Evolutionary conservation across 2,329 filamentous ascomycete genomes (phyloP).

Genomic region (Metarhizium album): DNA sequence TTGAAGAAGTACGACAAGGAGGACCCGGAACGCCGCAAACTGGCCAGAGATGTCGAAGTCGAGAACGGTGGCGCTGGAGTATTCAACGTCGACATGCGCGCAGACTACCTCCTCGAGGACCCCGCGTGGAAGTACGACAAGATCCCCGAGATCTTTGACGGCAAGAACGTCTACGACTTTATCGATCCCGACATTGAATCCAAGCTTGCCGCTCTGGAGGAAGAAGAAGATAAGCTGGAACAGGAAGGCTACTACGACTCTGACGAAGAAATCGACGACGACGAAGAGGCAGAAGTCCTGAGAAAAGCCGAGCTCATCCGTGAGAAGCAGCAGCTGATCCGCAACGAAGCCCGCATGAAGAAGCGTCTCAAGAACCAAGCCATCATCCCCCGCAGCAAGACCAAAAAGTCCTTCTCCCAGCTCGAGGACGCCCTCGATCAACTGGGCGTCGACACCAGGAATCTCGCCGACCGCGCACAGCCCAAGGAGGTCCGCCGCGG

Average conservation of each 20-base stretch:
- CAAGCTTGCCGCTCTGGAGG: constrained; percentile 84
- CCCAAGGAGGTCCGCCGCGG: constrained; percentile 55
- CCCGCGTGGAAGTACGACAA: constrained; percentile 94
- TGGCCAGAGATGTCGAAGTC: constrained; percentile 80
- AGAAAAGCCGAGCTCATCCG: constrained; percentile 92
- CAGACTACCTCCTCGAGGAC: constrained; percentile 79
- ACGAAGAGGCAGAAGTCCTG: constrained; percentile 75
- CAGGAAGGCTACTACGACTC: constrained; percentile 90
- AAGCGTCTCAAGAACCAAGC: constrained; percentile 97
- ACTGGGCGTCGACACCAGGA: constrained; percentile 74
- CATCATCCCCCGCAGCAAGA: constrained; percentile 73
- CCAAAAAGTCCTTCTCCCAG: constrained; percentile 72
- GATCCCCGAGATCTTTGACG: constrained; percentile 87
- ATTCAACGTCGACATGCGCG: constrained; percentile 84
- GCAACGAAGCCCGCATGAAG: constrained; percentile 89
- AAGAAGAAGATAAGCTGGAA: constrained; percentile 88
- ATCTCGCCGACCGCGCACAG: constrained; percentile 62
- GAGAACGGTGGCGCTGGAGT: constrained; percentile 93
- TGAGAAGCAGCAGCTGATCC: constrained; percentile 85
- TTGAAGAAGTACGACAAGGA: constrained; percentile 83
- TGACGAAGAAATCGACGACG: constrained; percentile 71
- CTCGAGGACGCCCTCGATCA: constrained; percentile 79
- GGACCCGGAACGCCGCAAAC: constrained; percentile 70
- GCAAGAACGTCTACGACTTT: constrained; percentile 96
- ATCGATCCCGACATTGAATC: constrained; percentile 93